Base-by-base conservation (phyloP, 768 basidiomycete genomes). In the Mycena floridula region DNA sequence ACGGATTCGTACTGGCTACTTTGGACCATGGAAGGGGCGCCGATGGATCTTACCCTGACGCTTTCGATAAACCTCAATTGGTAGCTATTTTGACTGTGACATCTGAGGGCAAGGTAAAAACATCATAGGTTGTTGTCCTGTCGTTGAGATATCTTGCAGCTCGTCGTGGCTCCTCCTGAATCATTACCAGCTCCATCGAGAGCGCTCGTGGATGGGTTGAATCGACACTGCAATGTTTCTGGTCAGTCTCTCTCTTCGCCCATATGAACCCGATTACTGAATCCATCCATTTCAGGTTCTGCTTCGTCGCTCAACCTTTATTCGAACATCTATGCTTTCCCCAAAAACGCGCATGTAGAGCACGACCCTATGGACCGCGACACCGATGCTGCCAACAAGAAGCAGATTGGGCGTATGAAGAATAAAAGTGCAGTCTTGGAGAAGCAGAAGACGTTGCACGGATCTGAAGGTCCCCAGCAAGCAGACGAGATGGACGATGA, bases 381-480 rank as follows among this genome's bases (percentile, higher is more conserved):
- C 24, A 16, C 38, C n/a, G 38, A 15, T 3, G n/a, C n/a, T 5
- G 42, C 37, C 24, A 73, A 69, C 25, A 74, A 66, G 55, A 69
- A 72, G 45, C 68, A 70, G 24, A 61, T 69, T 3, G 77, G 75
- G 18, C 62, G 77, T 27, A 57, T 76, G 40, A 77, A 72, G 58
- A 75, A 73, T 48, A 78, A 76, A 57, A 62, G 60, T 28, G 76
- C 75, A 1, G 56, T 79, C 30, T 43, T 63, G 21, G 69, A 60
- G 39, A 63, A 62, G 37, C 51, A 49, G 18, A 55, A 55, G 41
- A 40, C 50, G 25, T 59, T 53, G 49, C 35, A 22, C 41, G 12
- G 15, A 28, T 25, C 25, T 25, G 32, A 46, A 43, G 15, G 39
- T 44, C n/a, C 3, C 43, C 30, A 7, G 44, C 23, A 1, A 55